Base-by-base conservation (phyloP, 225 moss, liverwort and hornwort genomes). In the Straminergon stramineum region DNA sequence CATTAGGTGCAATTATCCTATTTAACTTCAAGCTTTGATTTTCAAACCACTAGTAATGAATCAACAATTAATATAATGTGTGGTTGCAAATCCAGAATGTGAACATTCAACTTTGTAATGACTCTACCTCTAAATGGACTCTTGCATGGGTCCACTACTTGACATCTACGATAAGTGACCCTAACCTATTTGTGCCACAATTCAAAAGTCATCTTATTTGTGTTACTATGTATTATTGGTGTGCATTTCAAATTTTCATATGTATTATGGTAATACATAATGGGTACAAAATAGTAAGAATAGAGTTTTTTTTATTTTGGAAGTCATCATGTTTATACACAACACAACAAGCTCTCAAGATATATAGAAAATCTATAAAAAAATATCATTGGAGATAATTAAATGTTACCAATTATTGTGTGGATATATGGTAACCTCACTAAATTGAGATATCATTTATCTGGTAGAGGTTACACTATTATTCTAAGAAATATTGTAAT, bases 381-480 rank as follows among this genome's bases (percentile, higher is more conserved):
- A 76, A 13, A 2, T 13, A 13, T 32, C 2, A 52, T 13, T 21
- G 8, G 21, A 52, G 4, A 76, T 0, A 51, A 11, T 32, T 34
- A 21, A 52, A 9, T 75, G 13, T 18, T 19, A 11, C 1, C 1
- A 45, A 2, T 45, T 0, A 2, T 45, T 0, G 0, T 17, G 10
- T 75, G 0, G 8, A 76, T 52, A 52, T 20, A 5, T 52, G 2
- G 7, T 20, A 20, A 32, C 0, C 12, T 76, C 34, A 5, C 5
- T 34, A 37, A 35, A 78, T 55, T 24, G 23, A 77, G 1, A 13
- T 22, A 2, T 8, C 2, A 11, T 51, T 76, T 51, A 51, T 11
- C 1, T 3, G 0, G 3, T 1, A 75, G 2, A 48, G 4, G 12
- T 48, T 3, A 31, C 18, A 31, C 0, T 48, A 4, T 5, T 11